These are phyloP conservation scores for Kwoniella mangroviensis DNA, from an alignment of 768 basidiomycete genomes.

Conservation along the genomic window DNA sequence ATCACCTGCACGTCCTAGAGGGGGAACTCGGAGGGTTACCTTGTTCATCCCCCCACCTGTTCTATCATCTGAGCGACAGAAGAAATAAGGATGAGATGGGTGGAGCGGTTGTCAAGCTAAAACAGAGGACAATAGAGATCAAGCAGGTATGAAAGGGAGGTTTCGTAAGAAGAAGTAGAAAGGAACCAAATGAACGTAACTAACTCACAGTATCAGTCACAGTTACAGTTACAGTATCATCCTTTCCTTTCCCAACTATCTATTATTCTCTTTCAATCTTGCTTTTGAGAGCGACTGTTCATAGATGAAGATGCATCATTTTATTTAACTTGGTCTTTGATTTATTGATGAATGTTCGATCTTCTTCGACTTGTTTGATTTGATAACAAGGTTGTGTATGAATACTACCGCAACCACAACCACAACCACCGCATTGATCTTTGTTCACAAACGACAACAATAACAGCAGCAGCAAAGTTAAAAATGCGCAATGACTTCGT, in stretches of 20 bases:
- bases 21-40: background rate
- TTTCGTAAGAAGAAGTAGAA: background rate
- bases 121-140: background rate
- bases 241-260: background rate
- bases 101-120: conserved; percentile 2
- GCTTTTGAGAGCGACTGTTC: background rate
- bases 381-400: background rate
- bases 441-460: background rate
- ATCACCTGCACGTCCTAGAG: background rate
- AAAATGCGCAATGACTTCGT: background rate
- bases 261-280: background rate
- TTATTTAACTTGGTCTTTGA: too few relatives aligned
- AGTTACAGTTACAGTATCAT: background rate
- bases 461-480: background rate
- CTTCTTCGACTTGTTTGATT: too few relatives aligned
- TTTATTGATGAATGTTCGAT: too few relatives aligned
- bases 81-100: background rate
- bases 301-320: background rate
- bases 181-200: background rate
- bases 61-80: background rate
- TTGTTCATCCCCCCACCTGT: background rate
- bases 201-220: background rate
- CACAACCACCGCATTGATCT: background rate
- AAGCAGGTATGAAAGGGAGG: background rate
- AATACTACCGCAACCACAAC: background rate